Percentiles rank a stretch among this genome's conserved stretches.
Evolutionary conservation across 2,329 filamentous ascomycete species (phyloP).

Genomic region (Monosporascus cannonballus): DNA sequence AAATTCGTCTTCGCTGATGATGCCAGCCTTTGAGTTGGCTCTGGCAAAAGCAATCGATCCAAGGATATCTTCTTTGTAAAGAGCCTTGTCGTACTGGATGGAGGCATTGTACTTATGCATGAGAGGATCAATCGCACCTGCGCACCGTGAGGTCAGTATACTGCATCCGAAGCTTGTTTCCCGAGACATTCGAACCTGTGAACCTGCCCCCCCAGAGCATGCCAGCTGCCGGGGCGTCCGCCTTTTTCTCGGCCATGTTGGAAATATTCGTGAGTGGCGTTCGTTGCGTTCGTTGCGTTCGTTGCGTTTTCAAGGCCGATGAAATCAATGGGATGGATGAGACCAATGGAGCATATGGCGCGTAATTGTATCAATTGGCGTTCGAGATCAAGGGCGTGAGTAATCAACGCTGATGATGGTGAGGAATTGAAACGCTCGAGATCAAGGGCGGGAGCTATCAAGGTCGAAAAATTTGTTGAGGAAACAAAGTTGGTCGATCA

Average conservation of each 20-base stretch:
- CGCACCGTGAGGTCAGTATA: slow-evolving; percentile 21
- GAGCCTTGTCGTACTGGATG: slow-evolving; percentile 70
- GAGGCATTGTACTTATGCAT: slow-evolving; percentile 83
- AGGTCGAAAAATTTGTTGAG: slow-evolving; percentile 1
- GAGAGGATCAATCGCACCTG: slow-evolving; percentile 75
- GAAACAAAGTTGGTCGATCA: background rate
- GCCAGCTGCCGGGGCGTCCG: slow-evolving; percentile 13
- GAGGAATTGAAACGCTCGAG: background rate
- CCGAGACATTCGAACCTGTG: slow-evolving; percentile 37
- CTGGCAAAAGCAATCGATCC: slow-evolving; percentile 77
- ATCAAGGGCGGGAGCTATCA: background rate
- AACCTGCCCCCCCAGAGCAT: slow-evolving; percentile 59
- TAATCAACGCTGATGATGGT: slow-evolving; percentile 1
- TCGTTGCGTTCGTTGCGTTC: slow-evolving; percentile 3
- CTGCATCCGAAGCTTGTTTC: slow-evolving; percentile 6
- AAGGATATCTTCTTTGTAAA: slow-evolving; percentile 75
- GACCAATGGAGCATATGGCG: background rate
- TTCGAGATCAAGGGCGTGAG: background rate
- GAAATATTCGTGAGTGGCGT: slow-evolving; percentile 3
- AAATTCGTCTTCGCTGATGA: slow-evolving; percentile 70
- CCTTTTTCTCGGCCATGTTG: slow-evolving; percentile 13
- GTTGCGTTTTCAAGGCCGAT: background rate
- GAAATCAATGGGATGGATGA: slow-evolving; percentile 7
- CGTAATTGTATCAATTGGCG: no score
- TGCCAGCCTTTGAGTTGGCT: slow-evolving; percentile 69